Conservation (phyloP, 495 filamentous ascomycete species). For the Collariella sp. region DNA sequence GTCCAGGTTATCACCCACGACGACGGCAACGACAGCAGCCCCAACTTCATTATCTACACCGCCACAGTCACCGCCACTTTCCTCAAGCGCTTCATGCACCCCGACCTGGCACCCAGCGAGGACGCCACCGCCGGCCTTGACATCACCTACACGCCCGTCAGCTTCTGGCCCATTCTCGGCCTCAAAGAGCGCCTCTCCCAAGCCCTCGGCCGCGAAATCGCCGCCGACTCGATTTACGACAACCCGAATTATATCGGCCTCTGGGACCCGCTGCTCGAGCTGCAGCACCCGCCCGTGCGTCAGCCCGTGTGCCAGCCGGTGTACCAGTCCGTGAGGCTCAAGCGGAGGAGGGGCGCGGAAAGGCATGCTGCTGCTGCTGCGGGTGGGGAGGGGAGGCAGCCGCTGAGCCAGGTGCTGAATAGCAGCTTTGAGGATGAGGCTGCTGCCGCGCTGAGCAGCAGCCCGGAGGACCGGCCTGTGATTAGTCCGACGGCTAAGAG, state of each 20-base stretch:
- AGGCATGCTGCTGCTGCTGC: no score
- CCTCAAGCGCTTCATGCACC: slow-evolving; percentile 33
- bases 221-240: slow-evolving; percentile 24
- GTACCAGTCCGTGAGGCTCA: slow-evolving; percentile 8
- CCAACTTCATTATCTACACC: slow-evolving; percentile 36
- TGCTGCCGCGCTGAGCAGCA: no score
- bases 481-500: slow-evolving; percentile 30
- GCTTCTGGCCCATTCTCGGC: slow-evolving; percentile 39
- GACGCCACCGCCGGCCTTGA: slow-evolving; percentile 14
- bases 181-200: slow-evolving; percentile 41
- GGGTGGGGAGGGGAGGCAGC: no score
- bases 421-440: slow-evolving; percentile 31
- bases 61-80: slow-evolving; percentile 32
- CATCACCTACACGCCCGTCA: slow-evolving; percentile 32
- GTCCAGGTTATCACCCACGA: slow-evolving; percentile 35
- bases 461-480: slow-evolving; percentile 18
- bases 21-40: slow-evolving; percentile 23
- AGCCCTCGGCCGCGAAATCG: slow-evolving; percentile 36
- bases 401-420: slow-evolving; percentile 22
- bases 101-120: slow-evolving; percentile 13
- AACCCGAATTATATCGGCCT: slow-evolving; percentile 30
- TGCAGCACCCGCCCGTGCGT: neutral
- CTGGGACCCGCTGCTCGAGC: slow-evolving; percentile 24
- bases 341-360: slow-evolving; percentile 20
- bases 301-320: neutral